Evolutionary conservation across 1,139 yeast genomes (phyloP), one percentile per base, ranked within the genome.

Genomic region (Suhomyces ambrosiae): DNA sequence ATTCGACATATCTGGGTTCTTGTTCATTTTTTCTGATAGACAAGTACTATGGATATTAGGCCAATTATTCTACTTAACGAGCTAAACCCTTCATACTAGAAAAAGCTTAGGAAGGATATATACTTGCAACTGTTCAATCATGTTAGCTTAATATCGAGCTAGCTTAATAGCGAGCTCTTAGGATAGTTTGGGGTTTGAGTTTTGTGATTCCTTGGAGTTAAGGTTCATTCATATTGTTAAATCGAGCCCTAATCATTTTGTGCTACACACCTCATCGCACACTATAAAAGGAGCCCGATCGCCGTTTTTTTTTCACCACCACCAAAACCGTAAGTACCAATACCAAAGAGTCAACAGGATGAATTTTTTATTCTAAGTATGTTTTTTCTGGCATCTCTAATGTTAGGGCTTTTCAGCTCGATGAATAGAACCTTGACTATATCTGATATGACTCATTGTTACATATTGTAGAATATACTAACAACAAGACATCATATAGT

Each of bases 321-420:
- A 19, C 8, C 7, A 22, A 28, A 25, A 32, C 23, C 17, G 33
- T 32, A 32, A 28, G 31, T 32, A 27, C 27, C 27, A 15, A n/a
- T 6, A 11, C 7, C 11, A 21, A n/a, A 27, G 19, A 21, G 28
- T 35, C 35, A 12, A 38, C 48, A 63, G 65, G 76, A 71, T 68
- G 75, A 69, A 61, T 55, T 42, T 52, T 60, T 61, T 54, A 54
- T 53, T 45, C 46, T 46, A 52, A 39, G 41, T 64, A 66, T 69
- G 76, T 77, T 77, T 76, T 74, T 76, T 78, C 83, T 78, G 83
- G 82, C 83, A 78, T 77, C 82, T 78, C 82, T 77, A 78, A 76
- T 78, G 79, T 76, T 76, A 78, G 82, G 60, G 76, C 78, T 65
- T 56, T 54, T 56, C 62, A 61, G 77, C 71, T 74, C 81, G 66